These are phyloP conservation scores for Clavariopsis aquatica DNA, from an alignment of 495 filamentous ascomycete species.

Conservation along the genomic window DNA sequence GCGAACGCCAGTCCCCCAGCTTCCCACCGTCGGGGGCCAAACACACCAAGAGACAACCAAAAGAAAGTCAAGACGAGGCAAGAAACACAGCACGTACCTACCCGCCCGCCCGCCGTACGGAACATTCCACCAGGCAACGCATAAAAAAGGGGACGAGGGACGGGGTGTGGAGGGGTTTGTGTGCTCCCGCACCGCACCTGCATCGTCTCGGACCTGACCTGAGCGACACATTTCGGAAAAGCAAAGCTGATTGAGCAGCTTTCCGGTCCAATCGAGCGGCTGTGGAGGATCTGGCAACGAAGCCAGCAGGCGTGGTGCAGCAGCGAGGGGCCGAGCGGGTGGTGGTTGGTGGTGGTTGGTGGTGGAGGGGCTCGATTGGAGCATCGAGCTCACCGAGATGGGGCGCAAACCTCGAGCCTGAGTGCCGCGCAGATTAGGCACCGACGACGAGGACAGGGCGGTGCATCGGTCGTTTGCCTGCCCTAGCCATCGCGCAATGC, in stretches of 20 bases:
- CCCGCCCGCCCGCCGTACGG: not conserved
- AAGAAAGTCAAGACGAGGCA: conserved; percentile 13
- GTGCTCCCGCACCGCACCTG: conserved; percentile 27
- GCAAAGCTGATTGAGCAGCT: conserved; percentile 15
- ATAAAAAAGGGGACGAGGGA: conserved; percentile 14
- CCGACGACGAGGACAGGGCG: conserved; percentile 17
- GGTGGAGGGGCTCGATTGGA: conserved; percentile 11
- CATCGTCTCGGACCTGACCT: conserved; percentile 6
- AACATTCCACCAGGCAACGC: conserved; percentile 8
- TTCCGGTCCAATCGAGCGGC: conserved; percentile 2
- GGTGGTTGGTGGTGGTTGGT: too few species aligned
- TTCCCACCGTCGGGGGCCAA: conserved; percentile 7
- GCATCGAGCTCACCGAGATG: conserved; percentile 3
- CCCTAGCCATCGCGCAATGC: not conserved
- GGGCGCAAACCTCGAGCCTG: conserved; percentile 8
- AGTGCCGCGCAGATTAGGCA: conserved; percentile 11
- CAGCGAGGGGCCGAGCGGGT: conserved; percentile 12
- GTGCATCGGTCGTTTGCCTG: conserved; percentile 25
- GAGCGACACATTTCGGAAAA: conserved; percentile 19
- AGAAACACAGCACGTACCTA: conserved; percentile 17
- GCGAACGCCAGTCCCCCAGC: conserved; percentile 2
- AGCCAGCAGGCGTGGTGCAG: too few species aligned
- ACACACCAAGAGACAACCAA: not conserved
- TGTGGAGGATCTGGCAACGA: conserved; percentile 2
- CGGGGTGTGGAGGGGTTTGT: not conserved